Percentiles rank a stretch among this genome's conserved stretches.
Conservation (phyloP, 1,139 yeast genomes). For the Insectozyma bohioensis region DNA sequence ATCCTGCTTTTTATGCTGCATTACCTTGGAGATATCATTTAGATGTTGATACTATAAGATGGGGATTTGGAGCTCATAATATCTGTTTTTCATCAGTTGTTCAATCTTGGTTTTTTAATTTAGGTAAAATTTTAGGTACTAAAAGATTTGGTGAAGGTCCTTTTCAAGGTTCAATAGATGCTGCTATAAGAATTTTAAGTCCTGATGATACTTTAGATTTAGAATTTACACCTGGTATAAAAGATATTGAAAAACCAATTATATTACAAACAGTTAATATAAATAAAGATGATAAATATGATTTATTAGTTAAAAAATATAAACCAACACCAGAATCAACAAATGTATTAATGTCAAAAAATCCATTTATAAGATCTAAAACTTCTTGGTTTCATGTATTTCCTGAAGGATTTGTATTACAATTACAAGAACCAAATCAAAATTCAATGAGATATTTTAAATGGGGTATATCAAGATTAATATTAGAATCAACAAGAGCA, state of each 20-base stretch:
- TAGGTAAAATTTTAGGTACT: constrained; percentile 86
- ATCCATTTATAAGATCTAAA: constrained; percentile 52
- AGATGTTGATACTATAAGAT: constrained; percentile 69
- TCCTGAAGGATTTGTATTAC: constrained; percentile 94
- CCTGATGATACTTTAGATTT: constrained; percentile 71
- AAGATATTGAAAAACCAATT: constrained; percentile 27
- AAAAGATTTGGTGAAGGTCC: constrained; percentile 91
- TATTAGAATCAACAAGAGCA: constrained; percentile 77
- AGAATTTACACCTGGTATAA: constrained; percentile 41
- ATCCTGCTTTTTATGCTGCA: constrained; percentile 87
- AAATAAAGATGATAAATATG: constrained; percentile 9
- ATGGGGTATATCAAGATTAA: constrained; percentile 89
- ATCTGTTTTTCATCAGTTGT: constrained; percentile 70
- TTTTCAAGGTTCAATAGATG: constrained; percentile 87
- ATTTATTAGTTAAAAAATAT: constrained; percentile 23
- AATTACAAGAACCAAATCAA: constrained; percentile 71
- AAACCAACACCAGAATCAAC: constrained; percentile 33
- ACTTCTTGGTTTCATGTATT: constrained; percentile 93
- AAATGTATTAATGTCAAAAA: constrained; percentile 37
- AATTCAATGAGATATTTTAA: constrained; percentile 92
- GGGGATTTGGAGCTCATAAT: constrained; percentile 95
- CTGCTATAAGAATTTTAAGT: constrained; percentile 79
- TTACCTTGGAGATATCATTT: constrained; percentile 70
- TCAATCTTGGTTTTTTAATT: constrained; percentile 65
- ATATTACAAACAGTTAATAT: constrained; percentile 34